Conservation (phyloP, 2,329 filamentous ascomycete species). For the Cordyceps tenuipes region DNA sequence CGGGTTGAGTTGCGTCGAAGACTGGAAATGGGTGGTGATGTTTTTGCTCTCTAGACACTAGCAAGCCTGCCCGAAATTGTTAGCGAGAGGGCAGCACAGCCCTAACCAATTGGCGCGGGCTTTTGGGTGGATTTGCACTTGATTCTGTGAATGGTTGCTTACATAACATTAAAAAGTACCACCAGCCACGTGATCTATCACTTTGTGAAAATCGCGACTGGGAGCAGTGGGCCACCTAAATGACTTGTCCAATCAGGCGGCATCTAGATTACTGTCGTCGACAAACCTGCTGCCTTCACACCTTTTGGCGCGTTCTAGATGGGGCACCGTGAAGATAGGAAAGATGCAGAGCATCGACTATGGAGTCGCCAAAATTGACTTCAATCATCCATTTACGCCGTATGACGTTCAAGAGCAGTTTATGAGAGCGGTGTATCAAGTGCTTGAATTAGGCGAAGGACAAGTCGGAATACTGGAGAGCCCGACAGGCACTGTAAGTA, state of each 20-base stretch:
- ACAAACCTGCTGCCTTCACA: background rate
- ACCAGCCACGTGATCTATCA: constrained; percentile 24
- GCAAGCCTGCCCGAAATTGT: constrained; percentile 24
- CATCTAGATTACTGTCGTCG: background rate
- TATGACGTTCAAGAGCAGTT: constrained; percentile 84
- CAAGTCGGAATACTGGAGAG: constrained; percentile 87
- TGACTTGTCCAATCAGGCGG: background rate
- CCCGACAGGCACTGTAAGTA: constrained; percentile 66
- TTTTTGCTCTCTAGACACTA: constrained; percentile 28
- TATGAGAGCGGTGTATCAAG: constrained; percentile 74
- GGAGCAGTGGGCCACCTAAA: background rate
- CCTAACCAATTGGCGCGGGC: constrained; percentile 23
- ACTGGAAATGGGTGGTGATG: constrained; percentile 29
- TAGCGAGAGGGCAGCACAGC: constrained; percentile 35
- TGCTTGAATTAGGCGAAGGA: constrained; percentile 60
- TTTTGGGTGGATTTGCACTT: constrained; percentile 5
- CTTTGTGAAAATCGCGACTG: background rate
- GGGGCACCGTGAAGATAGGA: constrained; percentile 14
- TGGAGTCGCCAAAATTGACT: constrained; percentile 41
- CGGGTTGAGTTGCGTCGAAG: constrained; percentile 27
- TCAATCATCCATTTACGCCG: constrained; percentile 80
- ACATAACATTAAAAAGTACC: background rate
- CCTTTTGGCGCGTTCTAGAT: background rate
- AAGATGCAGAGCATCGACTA: constrained; percentile 15
- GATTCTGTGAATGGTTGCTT: background rate